Base-by-base conservation (phyloP, 768 basidiomycete genomes). In the Lactarius pseudohatsudake region DNA sequence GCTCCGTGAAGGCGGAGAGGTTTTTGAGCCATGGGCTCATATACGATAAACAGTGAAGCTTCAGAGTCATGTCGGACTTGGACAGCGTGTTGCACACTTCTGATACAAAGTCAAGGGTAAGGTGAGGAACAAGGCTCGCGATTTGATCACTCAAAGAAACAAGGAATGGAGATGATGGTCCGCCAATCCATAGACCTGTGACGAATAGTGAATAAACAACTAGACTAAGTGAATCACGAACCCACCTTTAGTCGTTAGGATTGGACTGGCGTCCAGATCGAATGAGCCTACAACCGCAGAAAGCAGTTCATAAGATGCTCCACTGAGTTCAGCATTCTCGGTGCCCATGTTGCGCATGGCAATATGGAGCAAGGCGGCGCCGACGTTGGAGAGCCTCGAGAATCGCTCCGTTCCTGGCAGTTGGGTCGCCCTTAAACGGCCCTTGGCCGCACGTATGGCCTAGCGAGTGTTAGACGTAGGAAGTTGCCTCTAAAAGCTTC, bases 21-120 rank as follows among this genome's bases (percentile, higher is more conserved):
- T 96, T 95, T 74, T 84, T 87, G 50, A 96, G 84, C 95, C 94
- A 97, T 3, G 95, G 94, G 47, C 84, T 86, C 81, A 96, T 82
- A 72, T 94, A 95, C 66, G 90, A 86, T 26, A 96, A 75, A 72
- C 88, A 93, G 66, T 82, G 84, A 47, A 91, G 85, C 45, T 88
- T 86, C 57, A 90, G 88, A 1, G 78, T 72, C 2, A 76, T 72
- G 28, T 74, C 73, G 77, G 81, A 72, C 56, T 80, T 78, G n/a
- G 80, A 77, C 81, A 91, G 85, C 3, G 86, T 84, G 0, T 82
- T 83, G 38, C 85, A 85, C 34, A 95, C 91, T 76, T 95, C 94
- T n/a, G 87, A 85, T 61, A 96, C 79, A 76, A 96, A 92, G 75
- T 96, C 94, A 20, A 96, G 79, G 0, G 94, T 95, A 38, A 96